Base-by-base conservation (phyloP, 2,329 filamentous ascomycete species). In the Claviceps sp. region DNA sequence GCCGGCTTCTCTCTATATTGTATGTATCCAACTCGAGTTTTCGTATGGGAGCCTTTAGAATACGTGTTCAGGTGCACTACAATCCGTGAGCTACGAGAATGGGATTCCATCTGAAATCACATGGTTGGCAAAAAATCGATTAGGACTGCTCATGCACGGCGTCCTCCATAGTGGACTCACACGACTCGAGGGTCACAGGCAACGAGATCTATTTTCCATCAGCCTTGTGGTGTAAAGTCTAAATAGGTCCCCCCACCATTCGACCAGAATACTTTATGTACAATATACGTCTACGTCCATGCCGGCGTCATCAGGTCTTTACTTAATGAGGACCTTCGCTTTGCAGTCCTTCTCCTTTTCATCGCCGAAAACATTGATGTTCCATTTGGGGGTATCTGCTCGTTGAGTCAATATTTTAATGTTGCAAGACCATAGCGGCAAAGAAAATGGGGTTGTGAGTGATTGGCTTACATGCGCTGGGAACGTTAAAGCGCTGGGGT, bases 291-390 rank as follows among this genome's bases (percentile, higher is more conserved):
- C 3, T 34, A 34, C 30, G 40, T 42, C 14, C 24, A 37, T 34
- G 44, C 9, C 22, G 14, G 20, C 42, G 13, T 44, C 14, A 38
- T 38, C 24, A 43, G 4, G 54, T 11, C 30, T 34, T 50, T 48
- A 50, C 56, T 66, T 67, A 50, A 63, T 54, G 50, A 75, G 63
- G 41, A 78, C 71, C 65, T 76, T 68, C 64, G 77, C 68, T 34
- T 61, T 62, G 53, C 76, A 73, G 7, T 59, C 52, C 66, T 73
- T 69, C 70, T 81, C 78, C 58, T 71, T 71, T 47, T 72, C 70
- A 54, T 79, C 76, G 53, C 66, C 64, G 57, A 78, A 81, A 61
- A 80, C 69, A 65, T 81, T 68, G 55, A 81, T 72, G 55, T 76
- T 67, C 78, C 78, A 81, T 56, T 70, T 69, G 41, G 75, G 75